A percentile compares a stretch with the other conserved stretches of the same genome.
Conservation (phyloP, 345 rosid genomes). For the Orychophragmus violaceus region DNA sequence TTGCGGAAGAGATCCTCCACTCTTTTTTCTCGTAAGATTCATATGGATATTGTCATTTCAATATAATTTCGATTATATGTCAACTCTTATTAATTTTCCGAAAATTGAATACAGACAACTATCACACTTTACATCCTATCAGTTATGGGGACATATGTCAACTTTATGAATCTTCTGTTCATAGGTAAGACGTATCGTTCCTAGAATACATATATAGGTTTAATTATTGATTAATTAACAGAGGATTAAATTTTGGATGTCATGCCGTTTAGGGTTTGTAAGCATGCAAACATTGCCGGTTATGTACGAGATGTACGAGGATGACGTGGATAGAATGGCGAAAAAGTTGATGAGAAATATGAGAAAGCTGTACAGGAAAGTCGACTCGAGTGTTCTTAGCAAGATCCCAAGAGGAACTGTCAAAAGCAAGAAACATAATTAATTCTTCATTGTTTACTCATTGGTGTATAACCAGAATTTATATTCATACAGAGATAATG, state of each 20-base stretch:
- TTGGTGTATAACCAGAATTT: not conserved
- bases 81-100: not conserved
- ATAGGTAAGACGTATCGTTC: constrained; percentile 45
- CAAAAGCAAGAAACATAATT: constrained; percentile 49
- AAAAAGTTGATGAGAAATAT: constrained; percentile 27
- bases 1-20: constrained; percentile 53
- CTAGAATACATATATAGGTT: not conserved
- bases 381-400: constrained; percentile 58
- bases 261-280: constrained; percentile 37
- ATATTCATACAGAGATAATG: not conserved
- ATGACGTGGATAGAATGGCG: constrained; percentile 48
- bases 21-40: constrained; percentile 56
- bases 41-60: not conserved
- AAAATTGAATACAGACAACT: constrained; percentile 31
- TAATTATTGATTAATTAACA: not conserved
- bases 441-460: not conserved
- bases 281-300: constrained; percentile 59
- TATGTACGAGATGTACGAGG: constrained; percentile 52
- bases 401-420: constrained; percentile 77
- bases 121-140: constrained; percentile 54
- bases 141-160: constrained; percentile 61
- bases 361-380: constrained; percentile 39
- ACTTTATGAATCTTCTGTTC: constrained; percentile 70
- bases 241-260: not conserved
- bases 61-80: not conserved